Conservation (phyloP, 805 yeast species). For the Saccharomycopsis amapae region DNA sequence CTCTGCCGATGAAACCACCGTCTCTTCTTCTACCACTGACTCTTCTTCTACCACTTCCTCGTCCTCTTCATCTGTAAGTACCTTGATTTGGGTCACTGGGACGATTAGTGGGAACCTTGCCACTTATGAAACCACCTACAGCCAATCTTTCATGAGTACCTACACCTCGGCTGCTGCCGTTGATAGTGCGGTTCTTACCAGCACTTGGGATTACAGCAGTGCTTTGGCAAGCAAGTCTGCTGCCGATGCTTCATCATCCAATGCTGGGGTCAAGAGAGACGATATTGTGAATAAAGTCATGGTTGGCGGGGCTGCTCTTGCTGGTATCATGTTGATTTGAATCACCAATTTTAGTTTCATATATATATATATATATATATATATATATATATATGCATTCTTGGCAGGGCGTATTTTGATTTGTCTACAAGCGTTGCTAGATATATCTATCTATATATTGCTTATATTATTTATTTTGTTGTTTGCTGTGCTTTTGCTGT, state of each 20-base stretch:
- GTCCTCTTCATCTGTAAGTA: conserved; percentile 17
- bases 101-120: conserved; percentile 33
- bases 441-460: too few species aligned
- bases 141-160: conserved; percentile 43
- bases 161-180: conserved; percentile 35
- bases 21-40: conserved; percentile 20
- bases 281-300: background rate
- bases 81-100: conserved; percentile 43
- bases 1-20: conserved; percentile 8
- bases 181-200: conserved; percentile 1
- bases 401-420: too few species aligned
- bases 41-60: conserved; percentile 9
- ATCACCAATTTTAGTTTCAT: too few species aligned
- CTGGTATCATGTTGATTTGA: too few species aligned
- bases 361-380: too few species aligned
- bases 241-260: background rate
- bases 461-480: too few species aligned
- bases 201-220: conserved; percentile 2
- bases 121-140: conserved; percentile 38
- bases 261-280: background rate
- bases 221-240: background rate
- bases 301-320: too few species aligned
- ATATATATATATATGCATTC: too few species aligned
- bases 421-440: too few species aligned
- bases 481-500: too few species aligned